Conservation (phyloP, 1,284 basidiomycete genomes). For the Ustilago lituana region DNA sequence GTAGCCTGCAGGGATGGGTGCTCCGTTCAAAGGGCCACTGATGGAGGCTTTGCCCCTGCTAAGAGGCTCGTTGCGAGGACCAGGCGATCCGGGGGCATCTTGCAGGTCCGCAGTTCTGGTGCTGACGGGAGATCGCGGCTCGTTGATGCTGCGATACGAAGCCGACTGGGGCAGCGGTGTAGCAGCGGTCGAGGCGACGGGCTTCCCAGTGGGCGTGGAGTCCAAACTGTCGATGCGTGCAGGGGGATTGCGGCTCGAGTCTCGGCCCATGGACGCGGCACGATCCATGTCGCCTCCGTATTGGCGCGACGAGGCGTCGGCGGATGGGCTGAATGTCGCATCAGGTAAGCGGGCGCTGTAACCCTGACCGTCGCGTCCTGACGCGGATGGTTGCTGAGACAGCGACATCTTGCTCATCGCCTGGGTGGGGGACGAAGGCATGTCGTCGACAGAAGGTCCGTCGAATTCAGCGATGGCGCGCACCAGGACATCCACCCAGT, state of each 20-base stretch:
- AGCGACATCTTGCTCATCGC: conserved; percentile 42
- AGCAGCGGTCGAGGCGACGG: conserved; percentile 11
- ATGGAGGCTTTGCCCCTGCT: conserved; percentile 73
- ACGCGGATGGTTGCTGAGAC: conserved; percentile 16
- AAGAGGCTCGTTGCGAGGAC: conserved; percentile 24
- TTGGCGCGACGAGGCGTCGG: conserved; percentile 11
- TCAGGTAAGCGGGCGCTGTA: conserved; percentile 24
- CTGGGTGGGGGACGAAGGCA: conserved; percentile 33
- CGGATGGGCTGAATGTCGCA: conserved; percentile 25
- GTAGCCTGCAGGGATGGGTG: conserved; percentile 84
- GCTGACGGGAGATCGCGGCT: conserved; percentile 34
- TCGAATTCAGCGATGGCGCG: conserved; percentile 55
- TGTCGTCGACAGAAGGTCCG: conserved; percentile 16
- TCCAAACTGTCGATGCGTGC: conserved; percentile 31
- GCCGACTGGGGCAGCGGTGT: conserved; percentile 32
- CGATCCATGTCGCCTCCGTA: conserved; percentile 17
- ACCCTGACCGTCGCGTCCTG: conserved; percentile 12
- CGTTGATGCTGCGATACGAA: conserved; percentile 39
- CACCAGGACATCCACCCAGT: conserved; percentile 90
- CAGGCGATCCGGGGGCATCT: conserved; percentile 42
- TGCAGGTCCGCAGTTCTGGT: conserved; percentile 16
- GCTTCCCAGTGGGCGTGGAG: conserved; percentile 27
- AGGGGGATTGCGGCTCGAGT: conserved; percentile 12
- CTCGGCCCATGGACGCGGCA: conserved; percentile 11
- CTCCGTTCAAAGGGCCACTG: conserved; percentile 85